A percentile compares a stretch with the other conserved stretches of the same genome.
These are phyloP conservation scores for Schizosaccharomyces lindneri DNA, from an alignment of 805 yeast species.

Conservation along the genomic window DNA sequence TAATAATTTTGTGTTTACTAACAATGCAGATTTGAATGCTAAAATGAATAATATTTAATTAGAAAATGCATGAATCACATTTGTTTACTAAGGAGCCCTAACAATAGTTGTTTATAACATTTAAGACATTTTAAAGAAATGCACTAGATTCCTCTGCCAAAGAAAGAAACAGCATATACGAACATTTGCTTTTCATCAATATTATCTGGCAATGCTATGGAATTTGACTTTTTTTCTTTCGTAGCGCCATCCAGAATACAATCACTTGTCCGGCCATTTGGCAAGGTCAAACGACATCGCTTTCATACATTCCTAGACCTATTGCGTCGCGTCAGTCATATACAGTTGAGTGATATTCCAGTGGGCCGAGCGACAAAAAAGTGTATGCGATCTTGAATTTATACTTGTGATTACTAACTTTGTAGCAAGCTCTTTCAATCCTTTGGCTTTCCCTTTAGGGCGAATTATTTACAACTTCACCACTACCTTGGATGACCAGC, in stretches of 20 bases:
- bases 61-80: no score
- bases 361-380: not conserved
- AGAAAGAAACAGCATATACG: no score
- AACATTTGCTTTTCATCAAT: no score
- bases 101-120: no score
- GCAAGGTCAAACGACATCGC: not conserved
- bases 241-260: not conserved
- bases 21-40: no score
- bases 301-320: not conserved
- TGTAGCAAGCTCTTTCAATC: constrained; percentile 19
- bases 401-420: not conserved
- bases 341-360: not conserved
- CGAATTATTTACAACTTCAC: constrained; percentile 34
- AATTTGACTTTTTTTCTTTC: not conserved
- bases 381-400: not conserved
- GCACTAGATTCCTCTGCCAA: no score
- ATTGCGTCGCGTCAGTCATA: not conserved
- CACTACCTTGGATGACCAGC: constrained; percentile 25
- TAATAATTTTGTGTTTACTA: no score
- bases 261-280: not conserved
- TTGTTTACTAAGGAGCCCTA: no score
- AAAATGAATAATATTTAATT: no score
- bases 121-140: no score
- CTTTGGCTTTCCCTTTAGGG: constrained; percentile 68
- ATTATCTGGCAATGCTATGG: not conserved